These are phyloP conservation scores for Deuterostichococcus epilithicus DNA, from an alignment of 139 green algal species.

Conservation along the genomic window DNA sequence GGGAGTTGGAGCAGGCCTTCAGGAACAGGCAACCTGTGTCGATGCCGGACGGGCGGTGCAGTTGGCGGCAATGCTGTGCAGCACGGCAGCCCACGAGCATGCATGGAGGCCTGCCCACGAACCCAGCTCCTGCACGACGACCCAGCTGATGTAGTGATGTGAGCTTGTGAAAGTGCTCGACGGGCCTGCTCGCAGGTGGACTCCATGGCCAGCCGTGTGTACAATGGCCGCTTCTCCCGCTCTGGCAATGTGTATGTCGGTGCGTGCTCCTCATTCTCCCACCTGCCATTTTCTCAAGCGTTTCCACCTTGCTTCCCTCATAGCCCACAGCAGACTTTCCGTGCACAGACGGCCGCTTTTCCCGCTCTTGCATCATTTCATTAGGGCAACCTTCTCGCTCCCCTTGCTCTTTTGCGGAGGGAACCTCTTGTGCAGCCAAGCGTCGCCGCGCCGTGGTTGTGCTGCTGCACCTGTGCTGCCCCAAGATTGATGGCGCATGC, in stretches of 20 bases:
- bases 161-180: too few species aligned
- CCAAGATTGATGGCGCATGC: too few species aligned
- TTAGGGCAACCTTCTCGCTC: background rate
- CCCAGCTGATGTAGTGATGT: background rate
- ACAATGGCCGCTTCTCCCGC: slow-evolving; percentile 88
- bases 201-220: slow-evolving; percentile 59
- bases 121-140: too few species aligned
- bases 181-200: slow-evolving; percentile 44
- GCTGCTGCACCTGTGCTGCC: background rate
- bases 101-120: too few species aligned
- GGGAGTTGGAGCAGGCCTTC: too few species aligned
- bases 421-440: background rate
- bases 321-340: background rate
- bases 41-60: too few species aligned
- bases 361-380: background rate
- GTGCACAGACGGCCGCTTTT: background rate
- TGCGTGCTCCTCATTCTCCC: slow-evolving; percentile 32
- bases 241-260: slow-evolving; percentile 82
- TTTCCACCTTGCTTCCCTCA: background rate
- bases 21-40: too few species aligned
- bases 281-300: background rate
- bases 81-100: too few species aligned
- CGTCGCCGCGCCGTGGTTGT: background rate
- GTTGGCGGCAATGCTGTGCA: too few species aligned
- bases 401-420: background rate